Base-by-base conservation (phyloP, 345 rosid genomes). In the Moricandia arvensis region DNA sequence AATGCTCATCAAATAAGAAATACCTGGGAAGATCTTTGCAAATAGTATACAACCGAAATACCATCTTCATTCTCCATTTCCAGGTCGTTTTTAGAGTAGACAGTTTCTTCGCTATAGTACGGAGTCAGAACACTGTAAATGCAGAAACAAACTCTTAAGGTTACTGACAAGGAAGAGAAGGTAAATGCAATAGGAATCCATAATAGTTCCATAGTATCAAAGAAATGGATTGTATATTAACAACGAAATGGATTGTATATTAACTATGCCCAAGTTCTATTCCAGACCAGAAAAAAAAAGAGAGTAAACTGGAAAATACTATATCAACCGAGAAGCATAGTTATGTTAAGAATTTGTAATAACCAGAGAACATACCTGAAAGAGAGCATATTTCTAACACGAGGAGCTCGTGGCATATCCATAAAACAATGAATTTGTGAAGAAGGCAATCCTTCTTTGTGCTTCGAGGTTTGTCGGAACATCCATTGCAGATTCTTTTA, bases 11-110 rank as follows among this genome's bases (percentile, higher is more conserved):
- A 72, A 59, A 21, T 27, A 33, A 64, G 47, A 64, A 73, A 55
- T 61, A 90, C 95, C 95, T 83, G 98, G 98, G 73, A 77, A 91
- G 72, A 93, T 94, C 85, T 91, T 77, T 90, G 98, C 91, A 94
- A 79, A 82, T 94, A 94, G 86, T 80, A 94, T 72, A 94, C 84
- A 79, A 91, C 87, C 3, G 98, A 94, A 26, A 94, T 80, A 82
- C 98, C 98, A 77, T 91, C 98, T 80, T 94, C 97, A 85, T 94
- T 94, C 72, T 94, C 98, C 87, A 86, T 80, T 75, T 90, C 98
- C 33, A 94, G 95, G 72, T 94, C 24, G 71, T 85, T 73, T 77
- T 85, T 91, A 45, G 97, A 90, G 78, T 91, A 94, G 43, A 91
- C 95, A 9, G 96, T 91, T 80, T 94, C 98, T 79, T 94, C 97